Evolutionary conservation across 1,139 yeast species (phyloP), one percentile per base, ranked within the genome.

Genomic region (Kluyveromyces marxianus): DNA sequence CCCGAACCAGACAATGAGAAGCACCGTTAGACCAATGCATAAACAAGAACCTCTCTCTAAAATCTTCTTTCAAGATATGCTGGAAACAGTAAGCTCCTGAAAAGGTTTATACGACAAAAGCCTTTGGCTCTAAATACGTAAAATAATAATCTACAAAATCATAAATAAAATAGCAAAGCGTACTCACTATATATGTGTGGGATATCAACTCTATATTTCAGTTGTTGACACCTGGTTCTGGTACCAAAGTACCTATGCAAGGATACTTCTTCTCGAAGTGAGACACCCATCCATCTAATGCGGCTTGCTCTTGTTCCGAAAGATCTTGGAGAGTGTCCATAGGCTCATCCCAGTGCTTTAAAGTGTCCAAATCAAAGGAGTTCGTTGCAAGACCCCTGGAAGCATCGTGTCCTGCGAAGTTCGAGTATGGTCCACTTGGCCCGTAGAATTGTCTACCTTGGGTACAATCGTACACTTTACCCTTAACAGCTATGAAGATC

Each of bases 381-480:
- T 90, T 92, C 59, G 78, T 72, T 1, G 97, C 97, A 51, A 92
- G 75, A 0, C 98, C 98, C 54, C 98, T 72, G 2, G 95, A 84
- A 2, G 98, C 97, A 67, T 92, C 98, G 55, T 88, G 83, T 3
- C 98, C 98, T 1, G 97, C 97, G 71, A 92, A 92, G 62, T 88
- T 89, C 48, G 85, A 83, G 66, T 92, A 92, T 0, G 97, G 96
- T 0, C 97, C 97, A 25, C 94, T 89, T 3, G 98, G 98, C 0
- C 98, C 98, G 62, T 94, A 92, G 62, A 92, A 92, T 44, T 79
- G 75, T 51, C 89, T 78, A 0, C 96, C 96, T 26, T 74, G 72
- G 7, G 87, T 71, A 27, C 89, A 96, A 61, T 92, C 96, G 61
- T 77, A 92, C 3, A 92, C 96, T 39, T 76, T 81, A 2, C 96